These are phyloP conservation scores for Macrotyloma uniflorum DNA, from an alignment of 306 rosid species.

Conservation along the genomic window DNA sequence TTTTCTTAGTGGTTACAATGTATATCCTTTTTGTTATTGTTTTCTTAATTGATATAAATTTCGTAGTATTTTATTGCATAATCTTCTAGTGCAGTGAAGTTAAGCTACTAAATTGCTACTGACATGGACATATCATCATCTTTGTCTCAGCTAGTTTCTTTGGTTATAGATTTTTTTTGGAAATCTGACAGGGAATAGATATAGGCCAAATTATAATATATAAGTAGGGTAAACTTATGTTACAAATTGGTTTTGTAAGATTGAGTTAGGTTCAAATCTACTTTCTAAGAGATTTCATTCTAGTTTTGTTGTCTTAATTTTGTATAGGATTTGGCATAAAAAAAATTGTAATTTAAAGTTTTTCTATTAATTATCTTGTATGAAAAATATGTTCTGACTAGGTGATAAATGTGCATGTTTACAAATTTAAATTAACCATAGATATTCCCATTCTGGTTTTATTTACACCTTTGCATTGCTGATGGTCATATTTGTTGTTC, in stretches of 20 bases:
- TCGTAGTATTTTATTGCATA: background rate
- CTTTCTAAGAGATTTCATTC: no score
- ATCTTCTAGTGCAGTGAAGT: slow-evolving; percentile 12
- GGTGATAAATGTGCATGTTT: slow-evolving; percentile 15
- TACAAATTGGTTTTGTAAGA: no score
- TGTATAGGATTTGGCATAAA: background rate
- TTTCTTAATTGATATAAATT: background rate
- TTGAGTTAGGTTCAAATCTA: no score
- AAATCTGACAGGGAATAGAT: no score
- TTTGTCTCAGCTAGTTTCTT: slow-evolving; percentile 2
- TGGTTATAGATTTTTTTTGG: no score
- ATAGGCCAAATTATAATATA: no score
- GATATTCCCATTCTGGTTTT: background rate
- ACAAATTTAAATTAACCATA: background rate
- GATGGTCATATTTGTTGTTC: slow-evolving; percentile 34
- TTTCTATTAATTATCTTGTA: background rate
- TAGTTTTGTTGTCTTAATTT: background rate
- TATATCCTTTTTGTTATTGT: slow-evolving; percentile 12
- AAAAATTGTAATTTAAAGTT: background rate
- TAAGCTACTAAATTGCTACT: slow-evolving; percentile 13
- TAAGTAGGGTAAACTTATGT: no score
- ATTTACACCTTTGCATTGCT: slow-evolving; percentile 1
- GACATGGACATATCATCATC: background rate
- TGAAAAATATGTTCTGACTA: background rate
- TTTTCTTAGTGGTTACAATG: background rate